Evolutionary conservation across 2,329 filamentous ascomycete species (phyloP).

Genomic region (Arthrobotrys musiformis): DNA sequence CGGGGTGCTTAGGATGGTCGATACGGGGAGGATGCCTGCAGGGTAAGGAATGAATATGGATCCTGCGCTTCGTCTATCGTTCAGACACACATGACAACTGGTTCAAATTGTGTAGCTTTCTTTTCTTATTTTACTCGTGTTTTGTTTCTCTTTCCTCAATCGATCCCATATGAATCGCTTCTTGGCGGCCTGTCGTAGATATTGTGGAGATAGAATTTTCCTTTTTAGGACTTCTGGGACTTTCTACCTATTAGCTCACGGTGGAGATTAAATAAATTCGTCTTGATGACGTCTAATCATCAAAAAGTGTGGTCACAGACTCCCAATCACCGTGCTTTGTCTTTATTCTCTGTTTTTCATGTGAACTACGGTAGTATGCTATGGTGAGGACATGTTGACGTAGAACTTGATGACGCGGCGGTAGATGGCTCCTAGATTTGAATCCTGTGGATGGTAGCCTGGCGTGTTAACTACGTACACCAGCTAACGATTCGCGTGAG

Average conservation of each 20-base stretch:
- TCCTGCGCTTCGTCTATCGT: constrained; percentile 8
- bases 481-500: background rate
- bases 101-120: constrained; percentile 43
- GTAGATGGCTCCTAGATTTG: no score
- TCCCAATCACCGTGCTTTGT: background rate
- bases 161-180: constrained; percentile 13
- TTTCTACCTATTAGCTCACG: constrained; percentile 3
- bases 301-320: no score
- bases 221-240: background rate
- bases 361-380: no score
- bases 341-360: background rate
- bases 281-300: background rate
- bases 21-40: background rate
- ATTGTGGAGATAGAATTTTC: background rate
- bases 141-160: constrained; percentile 36
- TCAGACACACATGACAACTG: constrained; percentile 11
- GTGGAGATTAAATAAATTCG: background rate
- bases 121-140: constrained; percentile 23
- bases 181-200: constrained; percentile 20
- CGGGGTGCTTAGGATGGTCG: background rate
- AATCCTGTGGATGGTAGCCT: background rate
- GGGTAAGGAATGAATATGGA: constrained; percentile 9
- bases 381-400: background rate
- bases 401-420: constrained; percentile 1
- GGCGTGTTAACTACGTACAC: background rate